Evolutionary conservation across 2,329 filamentous ascomycete species (phyloP).

Genomic region (Epichloe hybrida): DNA sequence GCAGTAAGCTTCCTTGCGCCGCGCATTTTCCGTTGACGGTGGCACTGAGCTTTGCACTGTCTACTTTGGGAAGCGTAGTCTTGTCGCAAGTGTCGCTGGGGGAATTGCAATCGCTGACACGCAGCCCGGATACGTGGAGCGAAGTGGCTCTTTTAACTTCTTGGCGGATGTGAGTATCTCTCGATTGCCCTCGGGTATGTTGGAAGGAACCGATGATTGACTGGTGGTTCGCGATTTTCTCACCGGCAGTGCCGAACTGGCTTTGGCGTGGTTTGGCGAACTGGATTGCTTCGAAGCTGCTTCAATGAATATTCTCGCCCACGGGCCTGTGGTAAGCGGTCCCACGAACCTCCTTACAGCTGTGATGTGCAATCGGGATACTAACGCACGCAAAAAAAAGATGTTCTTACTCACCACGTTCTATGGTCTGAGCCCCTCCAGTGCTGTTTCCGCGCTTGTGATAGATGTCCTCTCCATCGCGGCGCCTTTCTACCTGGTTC

Average conservation of each 20-base stretch:
- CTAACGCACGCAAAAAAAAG: conserved; percentile 19
- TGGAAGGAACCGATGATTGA: conserved; percentile 6
- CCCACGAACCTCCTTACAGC: background rate
- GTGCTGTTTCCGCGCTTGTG: conserved; percentile 45
- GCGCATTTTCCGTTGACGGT: conserved; percentile 41
- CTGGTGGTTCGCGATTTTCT: background rate
- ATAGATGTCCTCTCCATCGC: conserved; percentile 59
- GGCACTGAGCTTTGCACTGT: conserved; percentile 45
- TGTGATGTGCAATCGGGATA: background rate
- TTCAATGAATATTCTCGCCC: conserved; percentile 53
- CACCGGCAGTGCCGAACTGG: conserved; percentile 50
- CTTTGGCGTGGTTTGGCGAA: conserved; percentile 60
- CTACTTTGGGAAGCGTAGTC: conserved; percentile 49
- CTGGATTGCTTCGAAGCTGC: conserved; percentile 63
- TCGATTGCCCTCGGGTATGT: background rate
- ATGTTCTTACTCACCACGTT: conserved; percentile 66
- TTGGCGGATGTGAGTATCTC: conserved; percentile 40
- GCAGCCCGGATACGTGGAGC: conserved; percentile 45
- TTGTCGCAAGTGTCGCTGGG: conserved; percentile 45
- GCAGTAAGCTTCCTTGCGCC: conserved; percentile 24
- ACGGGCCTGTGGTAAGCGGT: conserved; percentile 49
- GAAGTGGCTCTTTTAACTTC: conserved; percentile 42
- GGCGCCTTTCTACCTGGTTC: conserved; percentile 62
- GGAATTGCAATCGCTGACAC: conserved; percentile 55
- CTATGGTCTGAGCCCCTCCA: conserved; percentile 53